Conservation (phyloP, 2,329 filamentous ascomycete species). For the Nemania bipapillata region DNA sequence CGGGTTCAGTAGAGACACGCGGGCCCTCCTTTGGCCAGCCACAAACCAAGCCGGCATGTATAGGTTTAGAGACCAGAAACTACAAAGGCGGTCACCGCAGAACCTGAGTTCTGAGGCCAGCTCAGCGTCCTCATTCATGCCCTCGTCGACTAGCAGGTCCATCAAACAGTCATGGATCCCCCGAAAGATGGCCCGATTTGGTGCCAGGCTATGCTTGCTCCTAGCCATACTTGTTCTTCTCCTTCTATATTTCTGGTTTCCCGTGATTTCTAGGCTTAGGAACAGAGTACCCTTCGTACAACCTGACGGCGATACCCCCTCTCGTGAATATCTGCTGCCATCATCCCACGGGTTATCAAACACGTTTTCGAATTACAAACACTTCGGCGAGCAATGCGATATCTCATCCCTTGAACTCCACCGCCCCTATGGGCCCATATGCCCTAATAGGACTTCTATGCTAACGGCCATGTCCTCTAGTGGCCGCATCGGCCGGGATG, state of each 20-base stretch:
- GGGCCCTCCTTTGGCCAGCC: constrained; percentile 22
- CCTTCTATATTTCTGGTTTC: background rate
- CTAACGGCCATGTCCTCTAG: constrained; percentile 57
- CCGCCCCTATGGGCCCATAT: constrained; percentile 50
- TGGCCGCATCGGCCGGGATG: constrained; percentile 58
- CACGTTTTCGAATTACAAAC: constrained; percentile 57
- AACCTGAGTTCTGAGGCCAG: constrained; percentile 21
- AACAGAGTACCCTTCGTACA: background rate
- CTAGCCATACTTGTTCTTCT: background rate
- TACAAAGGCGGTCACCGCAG: constrained; percentile 4
- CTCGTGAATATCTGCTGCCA: constrained; percentile 11
- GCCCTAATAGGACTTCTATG: constrained; percentile 52
- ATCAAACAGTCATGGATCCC: background rate
- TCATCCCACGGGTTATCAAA: constrained; percentile 48
- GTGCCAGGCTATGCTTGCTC: background rate
- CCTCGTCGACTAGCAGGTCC: background rate
- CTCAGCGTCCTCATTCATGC: background rate
- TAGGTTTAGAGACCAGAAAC: constrained; percentile 31
- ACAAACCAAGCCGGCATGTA: constrained; percentile 24
- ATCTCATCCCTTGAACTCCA: constrained; percentile 60
- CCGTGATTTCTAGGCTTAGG: background rate
- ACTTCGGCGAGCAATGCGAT: constrained; percentile 55
- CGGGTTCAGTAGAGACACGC: constrained; percentile 29
- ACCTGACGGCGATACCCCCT: constrained; percentile 9
- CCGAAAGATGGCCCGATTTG: constrained; percentile 14